phyloP scores from a whole-genome alignment of 2,329 filamentous ascomycete species.

The Aspergillus sp. region DNA sequence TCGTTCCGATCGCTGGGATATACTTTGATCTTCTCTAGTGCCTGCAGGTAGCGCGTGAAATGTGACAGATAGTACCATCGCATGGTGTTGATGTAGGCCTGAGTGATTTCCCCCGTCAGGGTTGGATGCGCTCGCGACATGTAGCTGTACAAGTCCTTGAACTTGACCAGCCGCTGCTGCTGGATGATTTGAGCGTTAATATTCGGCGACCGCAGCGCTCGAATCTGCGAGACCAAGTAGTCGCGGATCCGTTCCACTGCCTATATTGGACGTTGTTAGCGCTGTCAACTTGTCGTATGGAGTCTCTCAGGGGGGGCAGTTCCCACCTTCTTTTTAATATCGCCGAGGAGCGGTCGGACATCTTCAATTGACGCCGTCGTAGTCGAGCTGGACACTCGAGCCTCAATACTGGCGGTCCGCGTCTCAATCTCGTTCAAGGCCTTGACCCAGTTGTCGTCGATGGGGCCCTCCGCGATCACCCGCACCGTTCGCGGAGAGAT shows the following conservation, averaged over 20 bases:
- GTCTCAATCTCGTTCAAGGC: constrained; percentile 81
- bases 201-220: constrained; percentile 86
- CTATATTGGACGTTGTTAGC: constrained; percentile 39
- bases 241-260: constrained; percentile 93
- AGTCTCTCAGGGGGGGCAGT: background rate
- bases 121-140: constrained; percentile 76
- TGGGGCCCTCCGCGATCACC: constrained; percentile 81
- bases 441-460: constrained; percentile 87
- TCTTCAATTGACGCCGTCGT: constrained; percentile 77
- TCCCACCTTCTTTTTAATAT: constrained; percentile 74
- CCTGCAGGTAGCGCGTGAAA: constrained; percentile 81
- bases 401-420: constrained; percentile 69
- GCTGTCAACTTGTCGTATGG: background rate
- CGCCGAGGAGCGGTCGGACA: constrained; percentile 78
- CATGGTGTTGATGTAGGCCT: constrained; percentile 98
- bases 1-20: constrained; percentile 82
- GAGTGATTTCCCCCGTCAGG: constrained; percentile 85
- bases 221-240: constrained; percentile 91
- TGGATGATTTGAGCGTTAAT: constrained; percentile 98
- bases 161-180: constrained; percentile 83
- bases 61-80: constrained; percentile 95
- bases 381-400: constrained; percentile 59
- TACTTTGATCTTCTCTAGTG: constrained; percentile 80
- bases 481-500: constrained; percentile 80
- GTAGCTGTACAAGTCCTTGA: constrained; percentile 85